Evolutionary conservation across 768 basidiomycete genomes (phyloP), one percentile per base, ranked within the genome.

Genomic region (Naganishia antarctica): DNA sequence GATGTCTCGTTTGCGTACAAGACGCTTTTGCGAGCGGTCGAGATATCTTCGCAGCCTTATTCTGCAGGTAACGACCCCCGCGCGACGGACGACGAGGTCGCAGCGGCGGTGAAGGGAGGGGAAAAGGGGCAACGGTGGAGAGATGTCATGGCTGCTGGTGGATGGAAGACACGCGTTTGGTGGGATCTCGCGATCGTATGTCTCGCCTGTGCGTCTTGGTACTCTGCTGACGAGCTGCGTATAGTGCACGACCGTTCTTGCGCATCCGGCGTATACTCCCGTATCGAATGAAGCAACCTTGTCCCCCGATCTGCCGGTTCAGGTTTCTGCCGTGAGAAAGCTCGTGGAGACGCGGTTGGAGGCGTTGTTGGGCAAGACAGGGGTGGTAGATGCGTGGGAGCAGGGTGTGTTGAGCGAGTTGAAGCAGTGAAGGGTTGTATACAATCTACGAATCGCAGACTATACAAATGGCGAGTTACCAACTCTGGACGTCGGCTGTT

Each of bases 1-100:
- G 75, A 76, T 59, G 69, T 72, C 37, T 63, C 71, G 45, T 63
- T 74, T 7, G 70, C 72, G 11, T 64, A 73, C 32, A 74, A 75
- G 58, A 70, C 71, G 44, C 70, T 75, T 32, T 61, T 77, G 4
- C 43, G 76, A 58, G 69, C 72, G 18, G 51, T 69, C 21, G 76
- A 77, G 65, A 75, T 77, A 71, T 59, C 68, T 31, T 69, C 71
- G 9, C 68, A 67, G n/a, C 71, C 74, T 21, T 28, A 26, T 15
- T 29, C 13, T 9, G 34, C 21, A 15, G 41, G 3, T 6, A 60
- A 60, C 26, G 59, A 60, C 23, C 59, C 59, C 13, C 4, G 16
- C 2, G 43, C 43, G 8, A 25, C 41, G 43, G 59, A 60, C 28
- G 18, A 3, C 23, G 40, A 57, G 4, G 50, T 50, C 18, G 4